These are phyloP conservation scores for Pisolithus albus DNA, from an alignment of 768 basidiomycete genomes.

Conservation along the genomic window DNA sequence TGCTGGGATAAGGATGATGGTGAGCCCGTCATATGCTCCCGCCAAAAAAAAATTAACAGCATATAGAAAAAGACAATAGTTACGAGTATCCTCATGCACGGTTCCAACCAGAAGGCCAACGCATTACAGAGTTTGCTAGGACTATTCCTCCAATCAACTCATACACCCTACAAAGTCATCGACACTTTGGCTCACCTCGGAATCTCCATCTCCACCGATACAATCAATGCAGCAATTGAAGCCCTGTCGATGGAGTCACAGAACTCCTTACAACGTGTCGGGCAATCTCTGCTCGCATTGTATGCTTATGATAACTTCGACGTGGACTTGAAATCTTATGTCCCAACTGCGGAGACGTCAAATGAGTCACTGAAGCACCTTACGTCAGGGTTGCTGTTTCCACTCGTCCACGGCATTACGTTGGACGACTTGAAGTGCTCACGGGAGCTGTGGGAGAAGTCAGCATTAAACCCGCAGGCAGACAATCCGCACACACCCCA, in stretches of 20 bases:
- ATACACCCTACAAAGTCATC: constrained; percentile 21
- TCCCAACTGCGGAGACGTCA: constrained; percentile 26
- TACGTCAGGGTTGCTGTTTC: background rate
- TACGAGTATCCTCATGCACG: constrained; percentile 14
- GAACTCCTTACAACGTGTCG: constrained; percentile 12
- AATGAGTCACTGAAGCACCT: constrained; percentile 4
- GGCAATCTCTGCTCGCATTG: constrained; percentile 14
- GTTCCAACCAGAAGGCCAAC: constrained; percentile 26
- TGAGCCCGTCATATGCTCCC: background rate
- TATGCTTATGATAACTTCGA: constrained; percentile 42
- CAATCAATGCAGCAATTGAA: constrained; percentile 11
- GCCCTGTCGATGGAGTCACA: constrained; percentile 15
- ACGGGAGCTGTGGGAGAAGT: constrained; percentile 29
- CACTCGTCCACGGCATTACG: background rate
- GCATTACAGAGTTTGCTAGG: constrained; percentile 19
- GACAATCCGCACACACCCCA: background rate
- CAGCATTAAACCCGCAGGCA: constrained; percentile 13
- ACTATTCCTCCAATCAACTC: constrained; percentile 23
- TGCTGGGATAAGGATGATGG: background rate
- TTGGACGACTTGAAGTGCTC: constrained; percentile 26
- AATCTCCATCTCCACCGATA: constrained; percentile 13
- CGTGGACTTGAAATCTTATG: constrained; percentile 25
- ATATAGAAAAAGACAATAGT: constrained; percentile 8
- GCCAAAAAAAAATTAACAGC: background rate
- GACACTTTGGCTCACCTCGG: constrained; percentile 22